Conservation (phyloP, 1,284 basidiomycete species). For the Sanghuangporus weigelae region DNA sequence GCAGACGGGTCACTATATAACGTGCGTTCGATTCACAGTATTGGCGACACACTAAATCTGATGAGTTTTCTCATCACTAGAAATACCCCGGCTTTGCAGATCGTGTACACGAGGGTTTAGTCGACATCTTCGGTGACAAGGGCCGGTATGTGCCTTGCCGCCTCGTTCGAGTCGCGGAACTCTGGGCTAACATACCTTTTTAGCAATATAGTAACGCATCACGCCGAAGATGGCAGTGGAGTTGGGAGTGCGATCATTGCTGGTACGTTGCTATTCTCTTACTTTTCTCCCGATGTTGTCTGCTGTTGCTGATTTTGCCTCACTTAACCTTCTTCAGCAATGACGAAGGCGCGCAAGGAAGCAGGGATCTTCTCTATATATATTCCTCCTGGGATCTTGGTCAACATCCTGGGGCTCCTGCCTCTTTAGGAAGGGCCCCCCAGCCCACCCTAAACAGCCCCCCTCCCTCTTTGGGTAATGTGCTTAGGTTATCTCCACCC, state of each 20-base stretch:
- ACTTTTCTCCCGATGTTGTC: not conserved
- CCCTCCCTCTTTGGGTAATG: no score
- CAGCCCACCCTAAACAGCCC: no score
- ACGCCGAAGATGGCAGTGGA: slow-evolving; percentile 93
- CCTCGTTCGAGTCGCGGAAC: not conserved
- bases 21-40: slow-evolving; percentile 39
- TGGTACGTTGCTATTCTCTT: slow-evolving; percentile 43
- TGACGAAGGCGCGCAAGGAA: slow-evolving; percentile 44
- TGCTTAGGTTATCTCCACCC: no score
- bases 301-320: not conserved
- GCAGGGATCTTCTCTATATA: slow-evolving; percentile 26
- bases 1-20: slow-evolving; percentile 93
- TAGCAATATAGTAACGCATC: slow-evolving; percentile 82
- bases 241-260: slow-evolving; percentile 97
- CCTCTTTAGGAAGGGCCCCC: no score
- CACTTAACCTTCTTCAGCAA: slow-evolving; percentile 27
- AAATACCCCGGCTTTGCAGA: slow-evolving; percentile 95
- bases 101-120: slow-evolving; percentile 81
- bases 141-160: slow-evolving; percentile 55
- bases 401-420: no score
- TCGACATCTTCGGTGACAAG: slow-evolving; percentile 92
- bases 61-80: slow-evolving; percentile 33
- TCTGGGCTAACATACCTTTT: not conserved
- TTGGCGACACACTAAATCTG: not conserved
- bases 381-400: no score